phyloP scores from a whole-genome alignment of 164 flowering plant genomes.

The Macadamia tetraphylla region DNA sequence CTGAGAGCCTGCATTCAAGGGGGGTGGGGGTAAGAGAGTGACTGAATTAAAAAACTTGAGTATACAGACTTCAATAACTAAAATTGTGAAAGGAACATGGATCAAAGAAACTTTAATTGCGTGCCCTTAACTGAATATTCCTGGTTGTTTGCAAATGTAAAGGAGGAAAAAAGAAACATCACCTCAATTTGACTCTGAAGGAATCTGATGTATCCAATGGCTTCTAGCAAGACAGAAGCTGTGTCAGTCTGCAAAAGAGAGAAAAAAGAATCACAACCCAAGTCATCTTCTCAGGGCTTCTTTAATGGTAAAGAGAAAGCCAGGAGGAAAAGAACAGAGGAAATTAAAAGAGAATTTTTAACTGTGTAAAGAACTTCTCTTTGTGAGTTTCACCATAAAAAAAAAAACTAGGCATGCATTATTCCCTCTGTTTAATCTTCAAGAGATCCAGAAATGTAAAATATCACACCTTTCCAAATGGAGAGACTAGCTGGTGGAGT shows the following conservation, averaged over 20 bases:
- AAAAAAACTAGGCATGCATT: background rate
- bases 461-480: conserved; percentile 43
- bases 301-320: conserved; percentile 20
- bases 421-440: background rate
- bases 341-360: background rate
- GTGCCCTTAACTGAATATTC: conserved; percentile 20
- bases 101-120: conserved; percentile 33
- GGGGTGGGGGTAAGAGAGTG: conserved; percentile 9
- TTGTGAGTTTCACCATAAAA: conserved; percentile 5
- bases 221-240: conserved; percentile 94
- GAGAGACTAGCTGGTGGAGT: conserved; percentile 47
- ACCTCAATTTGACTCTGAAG: conserved; percentile 96
- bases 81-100: conserved; percentile 19
- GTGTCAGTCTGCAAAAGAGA: conserved; percentile 96
- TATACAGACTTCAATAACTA: conserved; percentile 26
- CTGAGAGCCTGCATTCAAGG: conserved; percentile 71
- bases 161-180: conserved; percentile 29
- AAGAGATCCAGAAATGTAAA: background rate
- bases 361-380: conserved; percentile 6
- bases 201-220: conserved; percentile 95
- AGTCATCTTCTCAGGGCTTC: conserved; percentile 10
- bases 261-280: conserved; percentile 14
- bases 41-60: background rate
- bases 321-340: conserved; percentile 5
- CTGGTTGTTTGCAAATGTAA: conserved; percentile 19